These are phyloP conservation scores for Fraxinus baroniana DNA, from an alignment of 305 asterid genomes.

Conservation along the genomic window DNA sequence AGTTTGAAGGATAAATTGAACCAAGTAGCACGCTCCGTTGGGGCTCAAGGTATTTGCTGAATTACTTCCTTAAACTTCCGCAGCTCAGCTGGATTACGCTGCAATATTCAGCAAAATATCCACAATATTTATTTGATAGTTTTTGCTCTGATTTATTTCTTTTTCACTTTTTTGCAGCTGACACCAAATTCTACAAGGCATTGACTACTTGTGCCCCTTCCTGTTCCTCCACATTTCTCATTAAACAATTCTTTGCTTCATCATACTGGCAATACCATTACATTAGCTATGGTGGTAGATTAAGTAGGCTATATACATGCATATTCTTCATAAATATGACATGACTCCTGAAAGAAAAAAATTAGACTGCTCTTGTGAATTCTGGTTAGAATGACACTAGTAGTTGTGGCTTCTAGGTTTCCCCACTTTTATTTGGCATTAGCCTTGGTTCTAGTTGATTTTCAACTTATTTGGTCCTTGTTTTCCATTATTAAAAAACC, in stretches of 20 bases:
- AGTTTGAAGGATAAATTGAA: conserved; percentile 70
- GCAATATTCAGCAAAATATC: neutral
- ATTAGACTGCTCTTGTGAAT: neutral
- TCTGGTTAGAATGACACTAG: neutral
- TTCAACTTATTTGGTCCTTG: conserved; percentile 23
- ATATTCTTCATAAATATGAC: neutral
- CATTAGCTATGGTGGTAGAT: neutral
- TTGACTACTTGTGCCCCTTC: conserved; percentile 26
- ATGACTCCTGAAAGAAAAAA: neutral
- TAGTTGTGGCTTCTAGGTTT: neutral
- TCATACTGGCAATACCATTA: conserved; percentile 20
- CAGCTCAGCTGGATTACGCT: neutral
- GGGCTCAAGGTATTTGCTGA: conserved; percentile 52
- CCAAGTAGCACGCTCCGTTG: conserved; percentile 67
- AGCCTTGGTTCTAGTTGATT: conserved; percentile 22
- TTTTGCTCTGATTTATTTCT: conserved; percentile 12
- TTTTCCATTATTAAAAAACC: conserved; percentile 20
- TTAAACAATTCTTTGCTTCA: conserved; percentile 17
- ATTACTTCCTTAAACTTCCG: conserved; percentile 17
- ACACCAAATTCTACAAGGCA: conserved; percentile 81
- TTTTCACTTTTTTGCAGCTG: conserved; percentile 52
- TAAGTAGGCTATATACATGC: neutral
- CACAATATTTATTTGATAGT: neutral
- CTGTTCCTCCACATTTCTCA: conserved; percentile 11
- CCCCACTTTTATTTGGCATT: conserved; percentile 1